phyloP scores from a whole-genome alignment of 352 stramenopile genomes.

The Albugo candida region DNA sequence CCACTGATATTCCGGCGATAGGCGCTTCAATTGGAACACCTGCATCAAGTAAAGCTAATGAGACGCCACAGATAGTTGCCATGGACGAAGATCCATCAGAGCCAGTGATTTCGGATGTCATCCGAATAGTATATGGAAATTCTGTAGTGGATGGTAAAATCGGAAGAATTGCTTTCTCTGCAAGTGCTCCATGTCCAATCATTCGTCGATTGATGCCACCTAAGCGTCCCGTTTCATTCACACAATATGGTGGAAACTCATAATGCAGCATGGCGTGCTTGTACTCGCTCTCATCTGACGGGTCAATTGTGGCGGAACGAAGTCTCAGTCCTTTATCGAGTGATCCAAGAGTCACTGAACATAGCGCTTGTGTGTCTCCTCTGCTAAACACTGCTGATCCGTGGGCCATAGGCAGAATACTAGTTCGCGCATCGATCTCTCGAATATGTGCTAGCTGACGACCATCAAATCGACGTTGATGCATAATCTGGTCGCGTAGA shows the following conservation, averaged over 20 bases:
- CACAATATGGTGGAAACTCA: conserved; percentile 94
- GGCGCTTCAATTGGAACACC: conserved; percentile 86
- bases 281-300: conserved; percentile 17
- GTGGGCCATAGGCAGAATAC: conserved; percentile 76
- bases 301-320: conserved; percentile 32
- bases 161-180: conserved; percentile 89
- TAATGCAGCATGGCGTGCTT: conserved; percentile 94
- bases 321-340: conserved; percentile 53
- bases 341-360: conserved; percentile 75
- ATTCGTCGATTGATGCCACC: conserved; percentile 80
- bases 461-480: conserved; percentile 73
- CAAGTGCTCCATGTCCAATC: conserved; percentile 93
- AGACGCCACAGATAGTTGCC: conserved; percentile 93
- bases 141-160: conserved; percentile 79
- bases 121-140: conserved; percentile 93
- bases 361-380: conserved; percentile 80
- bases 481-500: conserved; percentile 25
- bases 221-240: conserved; percentile 87
- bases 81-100: conserved; percentile 90
- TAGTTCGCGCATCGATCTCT: conserved; percentile 65
- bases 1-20: conserved; percentile 93
- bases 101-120: conserved; percentile 92
- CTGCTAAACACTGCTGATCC: conserved; percentile 76
- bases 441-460: conserved; percentile 66
- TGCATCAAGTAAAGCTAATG: conserved; percentile 92